Evolutionary conservation across 2,329 filamentous ascomycete species (phyloP).

Genomic region (Penicillium sp.): DNA sequence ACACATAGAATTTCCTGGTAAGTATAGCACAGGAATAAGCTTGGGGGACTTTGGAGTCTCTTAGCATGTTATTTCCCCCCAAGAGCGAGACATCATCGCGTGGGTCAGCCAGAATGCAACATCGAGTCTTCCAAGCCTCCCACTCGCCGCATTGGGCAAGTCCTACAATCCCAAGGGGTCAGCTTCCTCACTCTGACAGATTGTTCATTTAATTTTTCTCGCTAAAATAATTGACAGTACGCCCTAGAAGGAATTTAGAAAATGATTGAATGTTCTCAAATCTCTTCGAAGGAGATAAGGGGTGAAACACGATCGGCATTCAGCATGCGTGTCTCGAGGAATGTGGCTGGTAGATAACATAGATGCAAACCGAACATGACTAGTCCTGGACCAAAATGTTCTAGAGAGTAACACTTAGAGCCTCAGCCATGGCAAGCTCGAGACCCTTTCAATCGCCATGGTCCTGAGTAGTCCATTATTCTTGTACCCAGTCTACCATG

Average conservation of each 20-base stretch:
- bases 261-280: neutral
- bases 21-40: neutral
- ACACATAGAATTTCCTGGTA: too few relatives aligned
- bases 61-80: neutral
- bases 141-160: neutral
- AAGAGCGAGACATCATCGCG: neutral
- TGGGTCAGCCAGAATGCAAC: neutral
- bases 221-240: neutral
- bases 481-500: neutral
- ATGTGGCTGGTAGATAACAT: neutral
- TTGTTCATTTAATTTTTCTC: neutral
- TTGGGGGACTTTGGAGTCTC: neutral
- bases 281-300: neutral
- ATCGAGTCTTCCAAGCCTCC: neutral
- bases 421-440: neutral
- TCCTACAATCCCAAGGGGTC: neutral
- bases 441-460: too few relatives aligned
- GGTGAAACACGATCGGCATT: neutral
- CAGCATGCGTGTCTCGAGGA: neutral
- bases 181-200: neutral
- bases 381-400: neutral
- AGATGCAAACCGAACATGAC: neutral
- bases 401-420: neutral
- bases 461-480: neutral
- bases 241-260: neutral